Conservation (phyloP, 164 flowering plant species). For the Echeveria elegans region DNA sequence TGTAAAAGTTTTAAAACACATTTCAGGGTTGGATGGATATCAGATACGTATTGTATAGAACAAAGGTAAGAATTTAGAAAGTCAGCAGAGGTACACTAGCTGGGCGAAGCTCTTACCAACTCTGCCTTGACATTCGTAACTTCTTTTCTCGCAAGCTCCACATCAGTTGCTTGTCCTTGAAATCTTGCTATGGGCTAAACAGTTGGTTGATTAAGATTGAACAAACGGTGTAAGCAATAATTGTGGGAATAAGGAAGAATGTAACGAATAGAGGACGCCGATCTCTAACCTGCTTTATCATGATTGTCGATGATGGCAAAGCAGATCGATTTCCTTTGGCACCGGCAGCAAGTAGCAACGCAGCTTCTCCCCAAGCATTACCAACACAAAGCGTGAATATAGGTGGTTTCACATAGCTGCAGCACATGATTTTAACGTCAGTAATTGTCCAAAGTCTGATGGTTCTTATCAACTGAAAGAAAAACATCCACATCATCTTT, state of each 20-base stretch:
- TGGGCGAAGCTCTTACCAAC: constrained; percentile 41
- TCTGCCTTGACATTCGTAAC: constrained; percentile 57
- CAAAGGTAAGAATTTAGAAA: background rate
- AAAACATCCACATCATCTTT: background rate
- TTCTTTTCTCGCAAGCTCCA: constrained; percentile 72
- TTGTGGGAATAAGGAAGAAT: background rate
- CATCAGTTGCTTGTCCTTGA: constrained; percentile 90
- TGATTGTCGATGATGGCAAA: constrained; percentile 84
- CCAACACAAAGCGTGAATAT: constrained; percentile 93
- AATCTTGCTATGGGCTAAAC: constrained; percentile 79
- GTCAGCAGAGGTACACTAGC: background rate
- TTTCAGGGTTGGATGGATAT: no score
- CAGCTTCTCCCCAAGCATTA: constrained; percentile 99
- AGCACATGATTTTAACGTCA: background rate
- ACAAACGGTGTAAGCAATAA: background rate
- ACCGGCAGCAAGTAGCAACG: constrained; percentile 92
- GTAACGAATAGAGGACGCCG: background rate
- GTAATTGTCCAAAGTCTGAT: background rate
- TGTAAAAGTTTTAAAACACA: no score
- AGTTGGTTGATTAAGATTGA: background rate
- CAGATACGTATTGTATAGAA: no score
- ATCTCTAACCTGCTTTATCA: constrained; percentile 73
- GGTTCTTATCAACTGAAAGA: background rate
- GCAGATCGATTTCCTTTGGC: constrained; percentile 91
- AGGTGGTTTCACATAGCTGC: constrained; percentile 73